Base-by-base conservation (phyloP, 805 yeast species). In the Teunomyces gatunensis region DNA sequence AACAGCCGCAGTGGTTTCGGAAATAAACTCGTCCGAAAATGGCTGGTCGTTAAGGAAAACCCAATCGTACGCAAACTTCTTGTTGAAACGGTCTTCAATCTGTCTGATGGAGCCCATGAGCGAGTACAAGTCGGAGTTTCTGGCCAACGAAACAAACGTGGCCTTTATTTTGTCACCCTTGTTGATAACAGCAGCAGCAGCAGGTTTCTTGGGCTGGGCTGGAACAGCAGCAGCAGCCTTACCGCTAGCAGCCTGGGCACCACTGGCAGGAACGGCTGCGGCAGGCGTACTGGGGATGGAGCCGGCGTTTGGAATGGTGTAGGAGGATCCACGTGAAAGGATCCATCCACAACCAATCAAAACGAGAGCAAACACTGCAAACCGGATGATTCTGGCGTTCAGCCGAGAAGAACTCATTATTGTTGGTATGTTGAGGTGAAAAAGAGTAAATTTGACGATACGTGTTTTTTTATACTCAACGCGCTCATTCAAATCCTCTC, bases 61-160 rank as follows among this genome's bases (percentile, higher is more conserved):
- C 97, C 98, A 92, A 57, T 95, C 97, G 63, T 92, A 92, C 53
- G 87, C 77, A 70, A 71, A 91, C 42, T 87, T 77, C 13, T 70
- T 63, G 73, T 92, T 92, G 76, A 94, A 92, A 53, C 97, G 76
- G 65, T 90, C 97, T 69, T 92, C 97, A 46, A 91, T 79, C 42
- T 84, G 79, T 64, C 88, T 77, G 50, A 88, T 85, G 6, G 95
- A 82, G 28, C 73, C 78, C 39, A 81, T 68, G 45, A 88, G 67
- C 21, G 77, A 76, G 69, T 79, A 74, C 47, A 88, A 64, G 61
- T 88, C 96, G n/a, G 71, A 57, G 64, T 87, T 87, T 69, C 95
- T 77, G 10, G 91, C 94, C 57, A 88, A 73, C 0, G 92, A 78
- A 13, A 88, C 90, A 64, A 89, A 87, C 1, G 95, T 83, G 12